Conservation (phyloP, 805 yeast genomes). For the Sungouiella blattae region DNA sequence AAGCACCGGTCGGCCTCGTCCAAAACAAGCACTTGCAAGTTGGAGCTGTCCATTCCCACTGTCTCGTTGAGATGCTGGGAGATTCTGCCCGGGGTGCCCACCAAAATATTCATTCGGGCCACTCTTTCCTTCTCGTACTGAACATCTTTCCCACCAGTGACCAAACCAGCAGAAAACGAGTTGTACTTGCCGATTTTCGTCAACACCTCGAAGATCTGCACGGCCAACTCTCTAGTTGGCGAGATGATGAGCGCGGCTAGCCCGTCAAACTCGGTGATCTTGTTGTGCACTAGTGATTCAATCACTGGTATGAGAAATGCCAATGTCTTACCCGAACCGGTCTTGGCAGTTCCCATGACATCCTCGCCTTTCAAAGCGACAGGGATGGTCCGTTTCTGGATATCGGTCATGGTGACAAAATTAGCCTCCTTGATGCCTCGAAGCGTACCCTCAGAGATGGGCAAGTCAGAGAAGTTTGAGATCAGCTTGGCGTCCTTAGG, state of each 20-base stretch:
- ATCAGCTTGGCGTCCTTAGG: conserved; percentile 24
- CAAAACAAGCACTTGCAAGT: conserved; percentile 72
- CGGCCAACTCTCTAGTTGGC: conserved; percentile 89
- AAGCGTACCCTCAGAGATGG: conserved; percentile 60
- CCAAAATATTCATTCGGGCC: conserved; percentile 71
- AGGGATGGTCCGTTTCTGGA: conserved; percentile 79
- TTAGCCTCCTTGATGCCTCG: conserved; percentile 77
- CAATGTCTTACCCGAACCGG: conserved; percentile 88
- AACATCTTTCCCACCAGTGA: conserved; percentile 91
- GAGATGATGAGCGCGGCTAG: conserved; percentile 86
- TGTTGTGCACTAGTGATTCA: conserved; percentile 62
- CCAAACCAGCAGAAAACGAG: conserved; percentile 81
- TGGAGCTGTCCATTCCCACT: conserved; percentile 69
- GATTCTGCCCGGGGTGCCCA: conserved; percentile 90
- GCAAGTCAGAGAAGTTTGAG: conserved; percentile 70
- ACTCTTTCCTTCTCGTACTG: conserved; percentile 78
- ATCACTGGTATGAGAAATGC: conserved; percentile 82
- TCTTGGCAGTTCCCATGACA: conserved; percentile 81
- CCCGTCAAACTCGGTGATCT: conserved; percentile 83
- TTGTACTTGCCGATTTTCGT: conserved; percentile 75
- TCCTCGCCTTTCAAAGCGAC: conserved; percentile 73
- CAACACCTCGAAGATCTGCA: conserved; percentile 85
- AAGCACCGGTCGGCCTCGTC: conserved; percentile 93
- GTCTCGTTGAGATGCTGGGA: conserved; percentile 91
- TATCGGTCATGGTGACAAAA: conserved; percentile 77